Percentiles rank a stretch among this genome's conserved stretches.
phyloP scores from a whole-genome alignment of 1,284 basidiomycete species.

The Rhodotorula sp. region DNA sequence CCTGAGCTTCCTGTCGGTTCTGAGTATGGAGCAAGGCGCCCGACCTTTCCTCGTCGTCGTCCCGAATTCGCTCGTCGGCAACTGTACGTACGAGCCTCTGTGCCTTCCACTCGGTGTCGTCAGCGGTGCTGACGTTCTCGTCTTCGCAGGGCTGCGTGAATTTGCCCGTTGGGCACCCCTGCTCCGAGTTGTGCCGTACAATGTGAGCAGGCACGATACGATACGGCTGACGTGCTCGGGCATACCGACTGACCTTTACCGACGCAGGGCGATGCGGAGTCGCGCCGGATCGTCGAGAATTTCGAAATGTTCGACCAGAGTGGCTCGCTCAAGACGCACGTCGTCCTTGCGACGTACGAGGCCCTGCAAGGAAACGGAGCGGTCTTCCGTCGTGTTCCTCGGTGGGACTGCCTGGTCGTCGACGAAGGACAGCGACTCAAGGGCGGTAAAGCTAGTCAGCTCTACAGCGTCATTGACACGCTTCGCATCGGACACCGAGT shows the following conservation, averaged over 20 bases:
- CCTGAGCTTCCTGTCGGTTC: slow-evolving; percentile 75
- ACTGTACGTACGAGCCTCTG: slow-evolving; percentile 51
- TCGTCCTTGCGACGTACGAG: slow-evolving; percentile 88
- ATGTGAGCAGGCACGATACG: slow-evolving; percentile 3
- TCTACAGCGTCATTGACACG: slow-evolving; percentile 79
- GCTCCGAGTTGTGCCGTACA: slow-evolving; percentile 73
- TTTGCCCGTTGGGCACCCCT: slow-evolving; percentile 86
- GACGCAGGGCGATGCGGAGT: slow-evolving; percentile 26
- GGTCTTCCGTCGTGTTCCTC: slow-evolving; percentile 73
- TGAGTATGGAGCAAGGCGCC: slow-evolving; percentile 62
- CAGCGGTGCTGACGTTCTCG: slow-evolving; percentile 21
- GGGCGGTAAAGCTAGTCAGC: slow-evolving; percentile 62
- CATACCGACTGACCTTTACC: not conserved
- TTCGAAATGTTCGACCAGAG: slow-evolving; percentile 73
- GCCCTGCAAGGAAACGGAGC: slow-evolving; percentile 55
- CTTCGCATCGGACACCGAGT: slow-evolving; percentile 76
- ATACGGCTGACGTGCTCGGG: not conserved
- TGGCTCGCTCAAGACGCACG: slow-evolving; percentile 52
- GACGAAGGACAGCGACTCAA: slow-evolving; percentile 70
- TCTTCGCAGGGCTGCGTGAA: slow-evolving; percentile 57
- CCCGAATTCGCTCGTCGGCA: slow-evolving; percentile 88
- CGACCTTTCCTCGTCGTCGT: slow-evolving; percentile 85
- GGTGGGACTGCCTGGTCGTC: slow-evolving; percentile 88
- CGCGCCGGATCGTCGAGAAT: slow-evolving; percentile 73
- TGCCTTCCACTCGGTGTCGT: not conserved